Evolutionary conservation across 2,329 filamentous ascomycete species (phyloP).

Genomic region (Stagonosporopsis vannaccii): DNA sequence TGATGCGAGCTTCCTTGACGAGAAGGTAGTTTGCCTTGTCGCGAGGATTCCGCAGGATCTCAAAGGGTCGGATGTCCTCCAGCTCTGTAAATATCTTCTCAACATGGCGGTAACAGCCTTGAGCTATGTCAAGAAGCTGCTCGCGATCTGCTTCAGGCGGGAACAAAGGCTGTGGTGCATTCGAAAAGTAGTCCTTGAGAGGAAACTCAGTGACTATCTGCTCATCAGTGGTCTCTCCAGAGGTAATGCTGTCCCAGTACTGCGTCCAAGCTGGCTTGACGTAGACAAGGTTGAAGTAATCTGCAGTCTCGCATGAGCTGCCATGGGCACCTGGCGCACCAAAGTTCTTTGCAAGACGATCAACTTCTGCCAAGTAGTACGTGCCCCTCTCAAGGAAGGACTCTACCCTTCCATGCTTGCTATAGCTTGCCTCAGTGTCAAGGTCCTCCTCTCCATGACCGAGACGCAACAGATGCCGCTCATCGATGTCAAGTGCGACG

Average conservation of each 20-base stretch:
- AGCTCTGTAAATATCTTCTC: conserved; percentile 89
- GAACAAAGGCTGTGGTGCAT: conserved; percentile 87
- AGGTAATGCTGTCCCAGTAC: conserved; percentile 73
- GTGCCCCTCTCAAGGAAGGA: conserved; percentile 91
- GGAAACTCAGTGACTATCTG: conserved; percentile 80
- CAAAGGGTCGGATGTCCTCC: conserved; percentile 92
- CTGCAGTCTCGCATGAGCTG: conserved; percentile 93
- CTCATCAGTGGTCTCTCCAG: conserved; percentile 63
- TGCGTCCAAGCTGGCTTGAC: conserved; percentile 86
- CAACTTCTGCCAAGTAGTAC: conserved; percentile 80
- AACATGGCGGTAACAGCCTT: conserved; percentile 88
- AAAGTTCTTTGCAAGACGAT: conserved; percentile 83
- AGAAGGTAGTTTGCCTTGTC: conserved; percentile 97
- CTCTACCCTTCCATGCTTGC: conserved; percentile 93
- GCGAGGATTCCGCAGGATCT: conserved; percentile 84
- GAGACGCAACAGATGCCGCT: conserved; percentile 87
- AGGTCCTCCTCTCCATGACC: conserved; percentile 96
- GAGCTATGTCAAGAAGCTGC: conserved; percentile 74
- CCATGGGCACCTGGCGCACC: conserved; percentile 92
- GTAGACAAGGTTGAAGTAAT: conserved; percentile 95
- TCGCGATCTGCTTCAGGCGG: conserved; percentile 70
- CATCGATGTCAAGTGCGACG: conserved; percentile 92
- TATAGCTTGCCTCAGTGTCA: conserved; percentile 83
- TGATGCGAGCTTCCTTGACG: conserved; percentile 93
- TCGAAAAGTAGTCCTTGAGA: conserved; percentile 85